Percentiles rank a stretch among this genome's conserved stretches.
Conservation (phyloP, 1,284 basidiomycete species). For the Malassezia japonica region DNA sequence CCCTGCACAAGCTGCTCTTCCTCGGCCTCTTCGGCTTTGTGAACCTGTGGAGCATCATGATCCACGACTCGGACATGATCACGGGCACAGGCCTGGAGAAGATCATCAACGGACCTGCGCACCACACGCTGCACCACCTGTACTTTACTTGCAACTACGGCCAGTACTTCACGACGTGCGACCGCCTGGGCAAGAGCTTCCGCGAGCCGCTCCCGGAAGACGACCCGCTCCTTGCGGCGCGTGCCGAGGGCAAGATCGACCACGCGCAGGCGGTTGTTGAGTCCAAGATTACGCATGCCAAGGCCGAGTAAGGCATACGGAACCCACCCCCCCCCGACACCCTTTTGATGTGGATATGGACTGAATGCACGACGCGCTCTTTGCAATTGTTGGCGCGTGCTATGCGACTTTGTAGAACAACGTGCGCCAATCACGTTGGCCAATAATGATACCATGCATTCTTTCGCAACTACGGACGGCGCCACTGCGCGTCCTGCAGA, state of each 20-base stretch:
- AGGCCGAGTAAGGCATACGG: not conserved
- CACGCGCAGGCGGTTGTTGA: not conserved
- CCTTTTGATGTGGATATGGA: not conserved
- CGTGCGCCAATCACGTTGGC: not conserved
- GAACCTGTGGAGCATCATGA: slow-evolving; percentile 51
- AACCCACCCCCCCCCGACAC: too few species aligned
- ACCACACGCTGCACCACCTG: slow-evolving; percentile 90
- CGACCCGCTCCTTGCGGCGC: slow-evolving; percentile 67
- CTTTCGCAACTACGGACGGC: slow-evolving; percentile 1
- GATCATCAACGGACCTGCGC: slow-evolving; percentile 91
- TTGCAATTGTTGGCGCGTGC: not conserved
- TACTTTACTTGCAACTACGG: slow-evolving; percentile 93
- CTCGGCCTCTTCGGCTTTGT: slow-evolving; percentile 47
- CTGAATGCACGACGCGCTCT: not conserved
- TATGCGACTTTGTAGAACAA: too few species aligned
- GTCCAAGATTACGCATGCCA: not conserved
- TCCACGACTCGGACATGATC: slow-evolving; percentile 99
- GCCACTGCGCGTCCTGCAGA: slow-evolving; percentile 58
- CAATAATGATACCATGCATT: not conserved
- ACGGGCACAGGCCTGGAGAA: slow-evolving; percentile 80
- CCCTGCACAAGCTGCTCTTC: slow-evolving; percentile 58
- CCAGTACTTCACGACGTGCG: slow-evolving; percentile 90
- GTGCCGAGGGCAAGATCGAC: not conserved
- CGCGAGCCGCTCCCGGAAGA: slow-evolving; percentile 71
- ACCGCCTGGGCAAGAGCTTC: slow-evolving; percentile 73